These are phyloP conservation scores for Golubevia pallescens DNA, from an alignment of 1,284 basidiomycete genomes.

Conservation along the genomic window DNA sequence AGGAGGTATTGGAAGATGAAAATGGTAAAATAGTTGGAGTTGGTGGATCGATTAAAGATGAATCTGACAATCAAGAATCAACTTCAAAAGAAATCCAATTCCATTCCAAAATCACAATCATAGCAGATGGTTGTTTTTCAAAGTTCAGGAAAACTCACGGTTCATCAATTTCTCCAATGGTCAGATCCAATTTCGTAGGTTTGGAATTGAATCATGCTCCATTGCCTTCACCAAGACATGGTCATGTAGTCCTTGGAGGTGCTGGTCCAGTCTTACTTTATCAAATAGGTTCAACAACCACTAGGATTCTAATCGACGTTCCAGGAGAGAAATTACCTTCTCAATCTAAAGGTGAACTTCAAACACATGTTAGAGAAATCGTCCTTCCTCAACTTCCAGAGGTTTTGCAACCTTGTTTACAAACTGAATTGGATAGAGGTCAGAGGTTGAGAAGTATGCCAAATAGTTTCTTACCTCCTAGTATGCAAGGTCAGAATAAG, in stretches of 20 bases:
- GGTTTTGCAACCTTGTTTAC: conserved; percentile 40
- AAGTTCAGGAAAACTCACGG: conserved; percentile 72
- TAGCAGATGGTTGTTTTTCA: conserved; percentile 95
- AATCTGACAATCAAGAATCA: not conserved
- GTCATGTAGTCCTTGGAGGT: conserved; percentile 79
- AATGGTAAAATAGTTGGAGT: conserved; percentile 72
- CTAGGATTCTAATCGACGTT: conserved; percentile 90
- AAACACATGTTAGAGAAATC: conserved; percentile 34
- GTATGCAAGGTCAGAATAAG: conserved; percentile 74
- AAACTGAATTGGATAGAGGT: conserved; percentile 34
- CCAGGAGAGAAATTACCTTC: conserved; percentile 79
- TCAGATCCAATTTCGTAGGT: conserved; percentile 81
- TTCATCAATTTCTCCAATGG: conserved; percentile 68
- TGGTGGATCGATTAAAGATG: conserved; percentile 67
- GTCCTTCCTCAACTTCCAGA: conserved; percentile 52
- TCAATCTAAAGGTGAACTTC: conserved; percentile 70
- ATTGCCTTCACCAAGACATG: conserved; percentile 82
- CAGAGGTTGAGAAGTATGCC: conserved; percentile 78
- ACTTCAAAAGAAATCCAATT: too few relatives aligned
- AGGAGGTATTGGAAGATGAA: conserved; percentile 74
- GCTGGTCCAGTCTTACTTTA: conserved; percentile 84
- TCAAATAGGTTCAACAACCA: conserved; percentile 77
- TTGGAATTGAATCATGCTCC: conserved; percentile 76
- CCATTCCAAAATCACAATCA: conserved; percentile 65
- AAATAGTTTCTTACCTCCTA: conserved; percentile 88